Conservation (phyloP, 2,329 filamentous ascomycete genomes). For the Pezicula radicicola region DNA sequence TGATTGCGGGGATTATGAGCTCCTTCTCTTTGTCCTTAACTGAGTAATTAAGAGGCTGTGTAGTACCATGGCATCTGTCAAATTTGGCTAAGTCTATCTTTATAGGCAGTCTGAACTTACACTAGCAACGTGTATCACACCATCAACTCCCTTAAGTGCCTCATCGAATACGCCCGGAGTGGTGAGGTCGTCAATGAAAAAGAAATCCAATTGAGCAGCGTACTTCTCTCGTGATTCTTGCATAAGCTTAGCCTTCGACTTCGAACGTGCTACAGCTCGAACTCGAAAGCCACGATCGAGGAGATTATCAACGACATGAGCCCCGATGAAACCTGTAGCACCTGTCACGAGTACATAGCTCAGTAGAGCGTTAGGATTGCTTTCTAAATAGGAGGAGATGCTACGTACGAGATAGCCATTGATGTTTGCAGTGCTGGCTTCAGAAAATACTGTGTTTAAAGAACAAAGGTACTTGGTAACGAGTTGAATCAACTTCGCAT, state of each 20-base stretch:
- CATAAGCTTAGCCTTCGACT: slow-evolving; percentile 25
- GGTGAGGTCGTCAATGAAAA: slow-evolving; percentile 30
- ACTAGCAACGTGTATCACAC: slow-evolving; percentile 67
- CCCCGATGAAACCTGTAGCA: slow-evolving; percentile 40
- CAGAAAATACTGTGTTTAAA: neutral
- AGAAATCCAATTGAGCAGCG: slow-evolving; percentile 25
- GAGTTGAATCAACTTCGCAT: neutral
- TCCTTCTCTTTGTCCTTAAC: slow-evolving; percentile 25
- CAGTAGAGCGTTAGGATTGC: slow-evolving; percentile 16
- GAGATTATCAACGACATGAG: slow-evolving; percentile 34
- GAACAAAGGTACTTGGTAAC: neutral
- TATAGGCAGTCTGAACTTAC: slow-evolving; percentile 16
- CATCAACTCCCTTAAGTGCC: slow-evolving; percentile 57
- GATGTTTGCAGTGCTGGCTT: neutral
- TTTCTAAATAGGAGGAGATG: neutral
- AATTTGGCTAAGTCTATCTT: neutral
- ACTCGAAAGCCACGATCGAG: slow-evolving; percentile 36
- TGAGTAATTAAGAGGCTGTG: slow-evolving; percentile 26
- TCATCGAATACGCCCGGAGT: slow-evolving; percentile 30
- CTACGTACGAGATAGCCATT: neutral
- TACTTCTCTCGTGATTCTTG: slow-evolving; percentile 12
- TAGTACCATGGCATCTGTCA: slow-evolving; percentile 11
- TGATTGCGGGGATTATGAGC: slow-evolving; percentile 26
- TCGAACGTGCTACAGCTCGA: slow-evolving; percentile 35
- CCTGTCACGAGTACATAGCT: slow-evolving; percentile 38